A percentile compares a stretch with the other conserved stretches of the same genome.
Evolutionary conservation across 352 stramenopile species (phyloP).

Genomic region (Globisporangium solare): DNA sequence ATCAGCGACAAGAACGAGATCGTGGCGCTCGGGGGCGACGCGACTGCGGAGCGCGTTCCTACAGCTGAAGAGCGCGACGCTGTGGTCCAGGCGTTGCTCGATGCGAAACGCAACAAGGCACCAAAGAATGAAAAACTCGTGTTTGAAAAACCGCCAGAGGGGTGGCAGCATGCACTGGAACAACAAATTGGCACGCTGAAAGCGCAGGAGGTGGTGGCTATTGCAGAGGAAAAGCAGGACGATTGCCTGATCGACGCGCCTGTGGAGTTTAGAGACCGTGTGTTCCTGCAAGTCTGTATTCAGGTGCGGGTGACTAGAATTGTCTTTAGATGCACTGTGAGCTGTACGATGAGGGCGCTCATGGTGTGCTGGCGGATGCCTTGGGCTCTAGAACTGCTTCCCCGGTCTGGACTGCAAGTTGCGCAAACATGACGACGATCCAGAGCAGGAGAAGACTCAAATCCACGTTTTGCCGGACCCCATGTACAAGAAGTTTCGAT

Average conservation of each 20-base stretch:
- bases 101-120: conserved; percentile 11
- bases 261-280: conserved; percentile 43
- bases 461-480: conserved; percentile 60
- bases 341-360: not conserved
- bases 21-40: conserved; percentile 27
- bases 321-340: not conserved
- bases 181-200: conserved; percentile 19
- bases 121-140: conserved; percentile 39
- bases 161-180: conserved; percentile 44
- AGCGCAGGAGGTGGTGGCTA: conserved; percentile 14
- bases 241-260: conserved; percentile 34
- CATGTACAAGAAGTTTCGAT: conserved; percentile 62
- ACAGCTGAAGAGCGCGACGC: conserved; percentile 27
- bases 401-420: conserved; percentile 64
- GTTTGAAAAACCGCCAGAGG: conserved; percentile 41
- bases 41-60: conserved; percentile 21
- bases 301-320: conserved; percentile 35
- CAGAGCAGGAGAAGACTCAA: conserved; percentile 12
- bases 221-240: conserved; percentile 18
- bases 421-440: conserved; percentile 15
- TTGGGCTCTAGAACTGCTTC: conserved; percentile 44
- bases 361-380: not conserved
- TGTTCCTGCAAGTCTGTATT: conserved; percentile 71
- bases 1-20: conserved; percentile 38
- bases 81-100: conserved; percentile 28